These are phyloP conservation scores for Leptomonas seymouri DNA, from an alignment of 208 protist genomes.

Conservation along the genomic window DNA sequence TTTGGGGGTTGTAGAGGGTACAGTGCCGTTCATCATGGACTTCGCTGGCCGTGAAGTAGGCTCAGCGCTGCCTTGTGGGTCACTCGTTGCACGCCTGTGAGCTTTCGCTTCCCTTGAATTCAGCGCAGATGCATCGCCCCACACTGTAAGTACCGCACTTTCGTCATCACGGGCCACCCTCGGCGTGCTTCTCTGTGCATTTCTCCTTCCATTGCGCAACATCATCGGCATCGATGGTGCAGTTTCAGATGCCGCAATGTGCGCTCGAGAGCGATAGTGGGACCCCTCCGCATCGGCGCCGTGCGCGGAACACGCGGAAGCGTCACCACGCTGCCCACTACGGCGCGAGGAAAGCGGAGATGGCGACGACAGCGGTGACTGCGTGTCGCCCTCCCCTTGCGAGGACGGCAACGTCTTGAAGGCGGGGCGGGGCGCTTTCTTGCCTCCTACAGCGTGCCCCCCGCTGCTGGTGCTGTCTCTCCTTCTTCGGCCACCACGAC, in stretches of 20 bases:
- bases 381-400: too few species aligned
- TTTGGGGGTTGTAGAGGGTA: too few species aligned
- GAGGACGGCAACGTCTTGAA: too few species aligned
- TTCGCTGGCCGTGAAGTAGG: too few species aligned
- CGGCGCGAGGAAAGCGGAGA: constrained; percentile 1
- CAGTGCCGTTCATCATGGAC: too few species aligned
- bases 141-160: background rate
- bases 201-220: background rate
- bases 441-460: background rate
- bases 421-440: background rate
- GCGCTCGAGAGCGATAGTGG: background rate
- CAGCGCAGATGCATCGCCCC: background rate
- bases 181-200: background rate
- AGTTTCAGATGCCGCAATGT: background rate
- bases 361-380: background rate
- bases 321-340: background rate
- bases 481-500: background rate
- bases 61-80: too few species aligned
- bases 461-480: background rate
- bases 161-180: background rate
- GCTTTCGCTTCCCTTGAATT: background rate
- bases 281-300: background rate
- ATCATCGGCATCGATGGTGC: background rate
- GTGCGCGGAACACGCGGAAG: background rate
- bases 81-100: background rate